phyloP scores from a whole-genome alignment of 768 basidiomycete genomes.

The Boletales sp. region DNA sequence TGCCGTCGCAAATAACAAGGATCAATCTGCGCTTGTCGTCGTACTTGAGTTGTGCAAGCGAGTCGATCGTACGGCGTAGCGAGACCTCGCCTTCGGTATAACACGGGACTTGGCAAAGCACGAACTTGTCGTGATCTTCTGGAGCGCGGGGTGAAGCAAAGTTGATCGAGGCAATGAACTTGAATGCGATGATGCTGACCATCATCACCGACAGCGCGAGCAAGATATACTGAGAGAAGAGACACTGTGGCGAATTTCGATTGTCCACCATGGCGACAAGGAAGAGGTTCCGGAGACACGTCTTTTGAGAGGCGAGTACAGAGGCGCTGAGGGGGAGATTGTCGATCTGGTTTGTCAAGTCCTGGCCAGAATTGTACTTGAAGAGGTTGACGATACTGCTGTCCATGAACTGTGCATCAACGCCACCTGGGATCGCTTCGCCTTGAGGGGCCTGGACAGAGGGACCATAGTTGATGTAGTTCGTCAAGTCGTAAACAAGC shows the following conservation, averaged over 20 bases:
- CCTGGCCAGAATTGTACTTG: constrained; percentile 66
- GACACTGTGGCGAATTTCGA: constrained; percentile 86
- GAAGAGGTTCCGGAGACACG: constrained; percentile 92
- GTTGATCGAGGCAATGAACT: constrained; percentile 88
- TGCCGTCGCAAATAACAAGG: constrained; percentile 94
- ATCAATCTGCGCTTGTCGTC: constrained; percentile 97
- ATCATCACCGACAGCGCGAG: constrained; percentile 87
- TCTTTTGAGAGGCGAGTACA: constrained; percentile 68
- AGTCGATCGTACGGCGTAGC: constrained; percentile 86
- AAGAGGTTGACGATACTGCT: constrained; percentile 69
- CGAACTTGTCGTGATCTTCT: constrained; percentile 95
- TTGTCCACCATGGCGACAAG: constrained; percentile 89
- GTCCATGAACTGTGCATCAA: constrained; percentile 68
- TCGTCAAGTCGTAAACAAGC: constrained; percentile 82
- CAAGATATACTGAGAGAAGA: constrained; percentile 88
- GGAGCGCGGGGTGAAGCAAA: constrained; percentile 78
- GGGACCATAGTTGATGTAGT: constrained; percentile 73
- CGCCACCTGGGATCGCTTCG: constrained; percentile 37
- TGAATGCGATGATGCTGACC: constrained; percentile 94
- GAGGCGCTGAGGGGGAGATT: constrained; percentile 54
- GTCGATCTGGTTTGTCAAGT: constrained; percentile 77
- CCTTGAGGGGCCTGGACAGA: constrained; percentile 47
- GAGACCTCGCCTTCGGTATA: constrained; percentile 95
- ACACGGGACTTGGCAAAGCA: constrained; percentile 97
- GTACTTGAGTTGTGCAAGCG: constrained; percentile 89